phyloP scores from a whole-genome alignment of 2,329 filamentous ascomycete genomes.

The Dothiorella sarmentorum region DNA sequence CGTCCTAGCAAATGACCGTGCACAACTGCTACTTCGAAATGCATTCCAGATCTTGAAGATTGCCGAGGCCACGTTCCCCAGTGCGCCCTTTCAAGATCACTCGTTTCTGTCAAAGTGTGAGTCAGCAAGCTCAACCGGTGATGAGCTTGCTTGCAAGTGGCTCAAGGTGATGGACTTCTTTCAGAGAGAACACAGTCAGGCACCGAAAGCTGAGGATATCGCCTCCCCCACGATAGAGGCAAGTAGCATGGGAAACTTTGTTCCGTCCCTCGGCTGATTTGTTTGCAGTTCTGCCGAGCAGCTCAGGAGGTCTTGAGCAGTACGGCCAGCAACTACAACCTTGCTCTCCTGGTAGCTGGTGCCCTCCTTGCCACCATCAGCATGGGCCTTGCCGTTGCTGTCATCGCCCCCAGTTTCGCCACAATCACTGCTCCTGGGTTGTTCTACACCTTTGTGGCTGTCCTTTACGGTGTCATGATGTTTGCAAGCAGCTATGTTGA shows the following conservation, averaged over 20 bases:
- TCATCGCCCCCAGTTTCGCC: constrained; percentile 41
- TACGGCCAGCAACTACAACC: constrained; percentile 89
- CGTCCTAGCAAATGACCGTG: constrained; percentile 52
- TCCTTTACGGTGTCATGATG: constrained; percentile 79
- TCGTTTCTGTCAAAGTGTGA: constrained; percentile 21
- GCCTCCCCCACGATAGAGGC: constrained; percentile 30
- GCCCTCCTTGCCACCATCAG: constrained; percentile 43
- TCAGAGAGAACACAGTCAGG: neutral
- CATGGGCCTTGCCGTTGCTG: constrained; percentile 35
- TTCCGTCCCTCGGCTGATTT: neutral
- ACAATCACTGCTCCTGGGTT: constrained; percentile 43
- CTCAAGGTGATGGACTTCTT: constrained; percentile 30
- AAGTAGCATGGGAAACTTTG: constrained; percentile 16
- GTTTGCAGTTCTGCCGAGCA: constrained; percentile 4
- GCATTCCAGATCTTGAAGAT: constrained; percentile 76
- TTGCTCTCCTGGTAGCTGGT: constrained; percentile 56
- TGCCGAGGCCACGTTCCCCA: constrained; percentile 67
- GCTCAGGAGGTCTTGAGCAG: constrained; percentile 80
- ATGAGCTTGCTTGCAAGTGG: constrained; percentile 67
- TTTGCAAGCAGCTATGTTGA: constrained; percentile 97
- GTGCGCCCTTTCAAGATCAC: constrained; percentile 46
- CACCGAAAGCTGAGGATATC: neutral
- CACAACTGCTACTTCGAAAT: constrained; percentile 72
- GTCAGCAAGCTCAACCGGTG: constrained; percentile 25
- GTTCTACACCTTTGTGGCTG: constrained; percentile 35